Base-by-base conservation (phyloP, 1,284 basidiomycete species). In the Acaromyces ingoldii region DNA sequence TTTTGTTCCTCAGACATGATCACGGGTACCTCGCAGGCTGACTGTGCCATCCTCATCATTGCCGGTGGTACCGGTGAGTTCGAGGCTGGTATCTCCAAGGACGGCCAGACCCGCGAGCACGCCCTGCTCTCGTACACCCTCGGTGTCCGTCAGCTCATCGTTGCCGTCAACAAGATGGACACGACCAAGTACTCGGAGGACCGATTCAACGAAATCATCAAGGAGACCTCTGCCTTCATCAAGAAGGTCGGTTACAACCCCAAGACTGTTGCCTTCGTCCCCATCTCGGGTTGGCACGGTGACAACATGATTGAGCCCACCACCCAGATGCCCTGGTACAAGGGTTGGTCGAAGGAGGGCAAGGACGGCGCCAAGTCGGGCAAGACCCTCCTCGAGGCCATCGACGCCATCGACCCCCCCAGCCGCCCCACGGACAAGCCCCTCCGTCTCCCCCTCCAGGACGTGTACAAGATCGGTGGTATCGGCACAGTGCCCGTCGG, bases 161-260 rank as follows among this genome's bases (percentile, higher is more conserved):
- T 99, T 70, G 92, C 93, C 77, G 89, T 98, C 84, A 99, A 99
- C 89, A 98, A 98, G 84, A 96, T 95, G 91, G 91, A 96, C 83
- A 92, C 91, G 67, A 89, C 87, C 79, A 93, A 92, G 83, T 96
- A 91, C 91, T 90, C 87, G 74, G 92, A 97, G 84, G 89, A 91
- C 79, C 93, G 95, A 77, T 99, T 93, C 89, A 91, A 93, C 81
- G 93, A 98, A 88, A 98, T 99, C 76, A 81, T 98, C 82, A 97
- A 97, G 84, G 95, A 98, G 82, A 91, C 91, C 55, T 91, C 90
- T 76, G 87, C 82, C 80, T 99, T 98, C 86, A 96, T 98, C 82
- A 98, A 99, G 87, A 99, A 99, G 87, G 93, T 99, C 79, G 93
- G 93, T 63, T 99, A 93, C 87, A 97, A 98, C 87, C 93, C 95